Evolutionary conservation across 495 filamentous ascomycete species (phyloP).

Genomic region (Pyronema domesticum): DNA sequence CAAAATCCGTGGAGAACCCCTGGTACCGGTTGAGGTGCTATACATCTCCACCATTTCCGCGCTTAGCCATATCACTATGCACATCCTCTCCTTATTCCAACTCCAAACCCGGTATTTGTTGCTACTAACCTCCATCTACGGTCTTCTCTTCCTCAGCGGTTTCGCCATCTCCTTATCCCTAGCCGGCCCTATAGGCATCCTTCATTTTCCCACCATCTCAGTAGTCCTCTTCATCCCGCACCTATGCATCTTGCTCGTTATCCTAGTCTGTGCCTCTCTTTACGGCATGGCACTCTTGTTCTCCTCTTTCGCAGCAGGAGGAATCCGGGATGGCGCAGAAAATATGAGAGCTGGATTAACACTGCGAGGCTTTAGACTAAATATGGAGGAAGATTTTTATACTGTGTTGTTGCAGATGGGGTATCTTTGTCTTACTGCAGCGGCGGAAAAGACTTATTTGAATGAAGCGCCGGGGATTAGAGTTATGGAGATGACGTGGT

Average conservation of each 20-base stretch:
- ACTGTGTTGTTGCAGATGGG: slow-evolving; percentile 71
- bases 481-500: slow-evolving; percentile 68
- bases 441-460: slow-evolving; percentile 86
- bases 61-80: slow-evolving; percentile 73
- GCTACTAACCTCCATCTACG: slow-evolving; percentile 75
- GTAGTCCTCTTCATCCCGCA: slow-evolving; percentile 92
- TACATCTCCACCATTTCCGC: slow-evolving; percentile 72
- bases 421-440: slow-evolving; percentile 72
- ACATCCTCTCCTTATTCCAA: slow-evolving; percentile 60
- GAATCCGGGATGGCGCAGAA: slow-evolving; percentile 25
- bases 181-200: slow-evolving; percentile 29
- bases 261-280: slow-evolving; percentile 51
- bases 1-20: slow-evolving; percentile 29
- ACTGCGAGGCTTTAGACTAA: slow-evolving; percentile 39
- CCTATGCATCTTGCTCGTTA: slow-evolving; percentile 62
- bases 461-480: slow-evolving; percentile 70
- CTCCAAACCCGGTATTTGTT: slow-evolving; percentile 62
- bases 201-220: slow-evolving; percentile 82
- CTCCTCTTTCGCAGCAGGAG: slow-evolving; percentile 46
- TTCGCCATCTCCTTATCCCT: slow-evolving; percentile 25
- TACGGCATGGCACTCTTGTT: slow-evolving; percentile 60
- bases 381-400: slow-evolving; percentile 84
- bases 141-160: slow-evolving; percentile 45
- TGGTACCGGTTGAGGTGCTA: slow-evolving; percentile 78
- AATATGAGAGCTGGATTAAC: slow-evolving; percentile 88